phyloP scores from a whole-genome alignment of 352 stramenopile genomes.

The Plasmopara halstedii region DNA sequence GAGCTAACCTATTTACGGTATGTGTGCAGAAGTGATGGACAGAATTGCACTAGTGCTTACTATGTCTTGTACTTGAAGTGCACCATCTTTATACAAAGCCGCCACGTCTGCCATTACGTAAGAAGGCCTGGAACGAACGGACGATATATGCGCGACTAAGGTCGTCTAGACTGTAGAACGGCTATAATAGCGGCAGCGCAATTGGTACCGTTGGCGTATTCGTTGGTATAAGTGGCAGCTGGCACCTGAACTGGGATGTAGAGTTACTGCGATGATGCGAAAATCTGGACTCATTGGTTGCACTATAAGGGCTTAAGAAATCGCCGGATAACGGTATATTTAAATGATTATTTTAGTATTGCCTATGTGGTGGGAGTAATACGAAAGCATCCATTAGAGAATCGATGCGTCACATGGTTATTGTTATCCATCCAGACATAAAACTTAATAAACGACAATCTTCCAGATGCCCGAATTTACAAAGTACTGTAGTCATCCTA shows the following conservation, averaged over 20 bases:
- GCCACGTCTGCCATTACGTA: neutral
- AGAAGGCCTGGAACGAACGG: neutral
- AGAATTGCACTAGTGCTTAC: slow-evolving; percentile 4
- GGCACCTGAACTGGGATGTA: slow-evolving; percentile 6
- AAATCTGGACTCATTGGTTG: slow-evolving; percentile 16
- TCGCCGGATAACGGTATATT: neutral
- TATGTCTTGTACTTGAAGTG: slow-evolving; percentile 27
- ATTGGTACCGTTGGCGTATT: slow-evolving; percentile 6
- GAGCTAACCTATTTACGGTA: slow-evolving; percentile 9
- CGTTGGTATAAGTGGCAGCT: neutral
- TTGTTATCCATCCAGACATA: too few relatives aligned
- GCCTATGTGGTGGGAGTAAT: too few relatives aligned
- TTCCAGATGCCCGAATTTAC: too few relatives aligned
- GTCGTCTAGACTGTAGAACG: too few relatives aligned
- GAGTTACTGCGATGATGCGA: slow-evolving; percentile 12
- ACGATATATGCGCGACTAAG: slow-evolving; percentile 10
- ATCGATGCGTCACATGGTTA: too few relatives aligned
- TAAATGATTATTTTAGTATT: too few relatives aligned
- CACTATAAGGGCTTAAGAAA: slow-evolving; percentile 1
- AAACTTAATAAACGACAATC: too few relatives aligned
- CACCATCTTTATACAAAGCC: slow-evolving; percentile 1
- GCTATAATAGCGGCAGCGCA: neutral
- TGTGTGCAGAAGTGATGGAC: slow-evolving; percentile 6
- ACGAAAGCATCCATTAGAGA: too few relatives aligned
- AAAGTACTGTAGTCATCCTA: too few relatives aligned